A percentile compares a stretch with the other conserved stretches of the same genome.
phyloP scores from a whole-genome alignment of 2,329 filamentous ascomycete species.

The Sphaerulina vaccinii region DNA sequence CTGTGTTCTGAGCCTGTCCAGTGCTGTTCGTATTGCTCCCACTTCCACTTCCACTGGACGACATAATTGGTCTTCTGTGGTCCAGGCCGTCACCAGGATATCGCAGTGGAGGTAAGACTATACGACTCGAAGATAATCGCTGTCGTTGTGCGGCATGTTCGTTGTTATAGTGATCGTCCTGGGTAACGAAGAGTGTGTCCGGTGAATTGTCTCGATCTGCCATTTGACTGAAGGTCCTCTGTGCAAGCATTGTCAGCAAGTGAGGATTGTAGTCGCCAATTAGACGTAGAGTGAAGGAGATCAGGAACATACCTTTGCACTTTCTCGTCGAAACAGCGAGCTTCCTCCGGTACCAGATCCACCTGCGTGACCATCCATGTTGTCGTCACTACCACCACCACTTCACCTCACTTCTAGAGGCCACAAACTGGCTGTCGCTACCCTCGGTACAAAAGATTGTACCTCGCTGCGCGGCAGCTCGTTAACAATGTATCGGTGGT shows the following conservation, averaged over 20 bases:
- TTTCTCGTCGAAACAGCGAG: conserved; percentile 17
- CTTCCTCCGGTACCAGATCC: conserved; percentile 9
- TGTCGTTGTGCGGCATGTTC: conserved; percentile 36
- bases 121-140: conserved; percentile 16
- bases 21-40: conserved; percentile 2
- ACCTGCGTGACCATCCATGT: conserved; percentile 14
- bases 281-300: background rate
- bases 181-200: conserved; percentile 32
- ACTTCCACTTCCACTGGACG: background rate
- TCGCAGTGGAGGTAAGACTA: conserved; percentile 32
- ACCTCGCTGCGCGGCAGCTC: conserved; percentile 5
- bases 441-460: background rate
- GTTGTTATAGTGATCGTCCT: conserved; percentile 32
- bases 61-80: conserved; percentile 49
- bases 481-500: background rate
- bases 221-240: conserved; percentile 27
- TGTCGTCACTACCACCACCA: conserved; percentile 4
- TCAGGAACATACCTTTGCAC: conserved; percentile 16
- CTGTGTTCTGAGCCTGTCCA: background rate
- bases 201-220: conserved; percentile 20
- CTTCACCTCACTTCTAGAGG: background rate
- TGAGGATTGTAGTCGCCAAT: background rate
- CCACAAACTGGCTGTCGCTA: background rate
- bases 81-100: conserved; percentile 57
- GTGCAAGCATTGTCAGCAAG: conserved; percentile 15